Evolutionary conservation across 306 rosid species (phyloP).

Genomic region (Prunus kanzakura): DNA sequence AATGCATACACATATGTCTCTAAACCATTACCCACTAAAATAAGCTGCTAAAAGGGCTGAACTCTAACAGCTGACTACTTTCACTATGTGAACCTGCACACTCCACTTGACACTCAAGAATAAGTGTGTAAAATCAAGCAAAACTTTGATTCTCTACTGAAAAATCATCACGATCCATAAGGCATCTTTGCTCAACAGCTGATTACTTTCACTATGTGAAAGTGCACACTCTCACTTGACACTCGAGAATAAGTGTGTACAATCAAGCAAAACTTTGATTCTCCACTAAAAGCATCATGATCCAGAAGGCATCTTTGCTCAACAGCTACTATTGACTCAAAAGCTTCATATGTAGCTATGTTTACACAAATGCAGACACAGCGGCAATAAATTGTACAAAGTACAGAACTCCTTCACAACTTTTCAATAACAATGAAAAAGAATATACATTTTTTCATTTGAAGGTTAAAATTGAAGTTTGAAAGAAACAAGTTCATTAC

Average conservation of each 20-base stretch:
- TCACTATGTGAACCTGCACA: background rate
- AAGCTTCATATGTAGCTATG: background rate
- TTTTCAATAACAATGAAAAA: constrained; percentile 8
- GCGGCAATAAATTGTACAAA: background rate
- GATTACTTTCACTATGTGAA: background rate
- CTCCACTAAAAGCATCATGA: background rate
- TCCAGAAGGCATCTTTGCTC: background rate
- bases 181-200: background rate
- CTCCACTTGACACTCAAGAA: background rate
- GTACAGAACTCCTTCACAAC: background rate
- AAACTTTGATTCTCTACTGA: background rate
- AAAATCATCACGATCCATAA: background rate
- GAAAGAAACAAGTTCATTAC: background rate
- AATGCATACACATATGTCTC: background rate
- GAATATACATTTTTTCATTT: background rate
- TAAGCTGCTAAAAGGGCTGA: background rate
- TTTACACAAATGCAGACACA: constrained; percentile 1
- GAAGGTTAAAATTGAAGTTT: background rate
- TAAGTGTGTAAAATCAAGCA: background rate
- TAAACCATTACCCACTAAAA: background rate
- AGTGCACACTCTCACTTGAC: background rate
- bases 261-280: background rate
- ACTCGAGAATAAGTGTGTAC: background rate
- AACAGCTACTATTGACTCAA: background rate
- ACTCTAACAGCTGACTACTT: background rate